Base-by-base conservation (phyloP, 2,329 filamentous ascomycete species). In the Chalaropsis ovoidea region DNA sequence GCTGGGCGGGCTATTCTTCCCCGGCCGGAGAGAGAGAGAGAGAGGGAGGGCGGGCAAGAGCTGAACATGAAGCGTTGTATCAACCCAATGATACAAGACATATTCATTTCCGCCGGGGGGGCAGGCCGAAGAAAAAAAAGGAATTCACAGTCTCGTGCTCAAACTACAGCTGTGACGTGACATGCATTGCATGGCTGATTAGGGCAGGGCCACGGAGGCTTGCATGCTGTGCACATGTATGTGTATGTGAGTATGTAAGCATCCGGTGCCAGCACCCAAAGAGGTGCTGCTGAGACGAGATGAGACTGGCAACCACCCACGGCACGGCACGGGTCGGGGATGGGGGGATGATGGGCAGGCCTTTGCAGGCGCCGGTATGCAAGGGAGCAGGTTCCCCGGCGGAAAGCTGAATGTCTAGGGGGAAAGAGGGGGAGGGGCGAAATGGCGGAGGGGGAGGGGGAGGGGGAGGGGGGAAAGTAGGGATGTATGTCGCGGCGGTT, bases 271-370 rank as follows among this genome's bases (percentile, higher is more conserved):
- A 49, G 22, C 47, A 49, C 19, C 3, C 47, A 49, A 17, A 49
- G 11, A 22, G n/a, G 11, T 45, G 15, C 22, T n/a, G 47, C 47
- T 49, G 47, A 24, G 47, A 49, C 47, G 47, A 49, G 47, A 49
- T 49, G n/a, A 49, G 47, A 49, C 47, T 22, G 47, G 47, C 47
- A 15, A 22, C 22, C 19, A 31, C 31, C 15, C 27, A 11, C 52
- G 27, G 52, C 22, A 56, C 52, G 52, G 52, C 52, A 56, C 52
- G 52, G 52, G 52, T 56, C 52, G 52, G 52, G 7, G 15, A 11
- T 24, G 11, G 22, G n/a, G 6, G 13, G 15, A 11, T 24, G 11
- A 10, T 27, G 6, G 13, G 42, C 42, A 43, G 42, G 42, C 17
- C 11, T 56, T 56, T n/a, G 5, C 3, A 31, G 24, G 27, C 52